A percentile compares a stretch with the other conserved stretches of the same genome.
These are phyloP conservation scores for Hypoxylon subgilvum DNA, from an alignment of 495 filamentous ascomycete species.

Conservation along the genomic window DNA sequence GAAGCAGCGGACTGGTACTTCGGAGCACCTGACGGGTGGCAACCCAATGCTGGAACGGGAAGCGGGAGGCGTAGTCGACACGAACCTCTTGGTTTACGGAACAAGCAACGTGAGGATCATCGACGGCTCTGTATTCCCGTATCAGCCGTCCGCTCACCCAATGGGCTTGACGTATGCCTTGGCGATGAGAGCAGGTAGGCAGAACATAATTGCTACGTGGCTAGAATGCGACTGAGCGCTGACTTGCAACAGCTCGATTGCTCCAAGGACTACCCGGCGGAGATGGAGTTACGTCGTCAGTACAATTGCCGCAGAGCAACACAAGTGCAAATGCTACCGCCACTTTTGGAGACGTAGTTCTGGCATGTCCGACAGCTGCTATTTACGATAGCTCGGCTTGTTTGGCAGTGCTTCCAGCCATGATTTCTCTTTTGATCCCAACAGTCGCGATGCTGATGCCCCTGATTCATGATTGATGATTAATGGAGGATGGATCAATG, in stretches of 20 bases:
- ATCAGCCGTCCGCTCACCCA: background rate
- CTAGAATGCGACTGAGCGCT: background rate
- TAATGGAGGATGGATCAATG: no score
- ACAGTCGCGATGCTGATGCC: no score
- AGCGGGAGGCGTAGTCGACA: conserved; percentile 1
- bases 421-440: no score
- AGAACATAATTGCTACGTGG: background rate
- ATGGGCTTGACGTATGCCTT: conserved; percentile 2
- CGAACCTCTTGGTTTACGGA: conserved; percentile 1
- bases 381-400: background rate
- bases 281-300: background rate
- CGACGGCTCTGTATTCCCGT: background rate
- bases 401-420: no score
- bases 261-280: background rate
- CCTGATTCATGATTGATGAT: no score
- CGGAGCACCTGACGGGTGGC: background rate
- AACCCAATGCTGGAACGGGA: conserved; percentile 1
- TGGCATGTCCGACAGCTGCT: background rate
- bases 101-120: conserved; percentile 1
- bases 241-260: background rate
- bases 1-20: background rate
- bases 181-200: conserved; percentile 7
- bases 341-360: conserved; percentile 3
- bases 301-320: conserved; percentile 1
- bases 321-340: background rate